Evolutionary conservation across 345 rosid species (phyloP), one percentile per base, ranked within the genome.

Genomic region (Kernera saxatilis): DNA sequence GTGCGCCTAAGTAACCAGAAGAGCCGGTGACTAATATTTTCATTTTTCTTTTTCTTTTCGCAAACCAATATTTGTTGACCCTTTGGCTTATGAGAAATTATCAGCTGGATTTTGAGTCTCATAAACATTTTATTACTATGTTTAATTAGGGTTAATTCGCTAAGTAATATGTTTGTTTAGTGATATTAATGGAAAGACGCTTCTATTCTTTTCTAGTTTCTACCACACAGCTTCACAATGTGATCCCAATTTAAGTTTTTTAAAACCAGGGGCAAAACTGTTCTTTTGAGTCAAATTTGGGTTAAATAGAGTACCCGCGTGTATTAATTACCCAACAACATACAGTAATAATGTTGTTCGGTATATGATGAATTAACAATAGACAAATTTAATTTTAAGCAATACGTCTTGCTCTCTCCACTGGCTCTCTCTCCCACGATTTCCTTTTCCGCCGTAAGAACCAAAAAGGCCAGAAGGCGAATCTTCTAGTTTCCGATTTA

Each of bases 1-100:
- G 86, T 15, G 89, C 87, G 22, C 98, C 98, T 5, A 90, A 50
- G 85, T 80, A 93, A 59, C 97, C 98, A 25, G 97, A 78, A 9
- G 96, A 84, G 70, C 98, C 96, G 51, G 97, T 90, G 41, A 88
- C 84, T 45, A 87, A 65, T 26, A 90, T 74, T 82, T 85, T 88
- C 93, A 77, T 85, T n/a, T 30, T 29, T 10, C 0, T 2, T 12
- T 26, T 25, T 41, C 10, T 2, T 48, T 37, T 11, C 48, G 18
- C 26, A 21, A 17, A 18, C 17, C 48, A 41, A 29, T 15, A 8
- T 23, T 9, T 50, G 14, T 25, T 12, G 33, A n/a, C n/a, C n/a
- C n/a, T 3, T 36, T 36, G 10, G 40, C 14, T 36, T 11, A 36
- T 36, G 40, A 35, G 37, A 35, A 35, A 10, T 35, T 35, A 9